Conservation (phyloP, 805 yeast genomes). For the Pichia eremophila region DNA sequence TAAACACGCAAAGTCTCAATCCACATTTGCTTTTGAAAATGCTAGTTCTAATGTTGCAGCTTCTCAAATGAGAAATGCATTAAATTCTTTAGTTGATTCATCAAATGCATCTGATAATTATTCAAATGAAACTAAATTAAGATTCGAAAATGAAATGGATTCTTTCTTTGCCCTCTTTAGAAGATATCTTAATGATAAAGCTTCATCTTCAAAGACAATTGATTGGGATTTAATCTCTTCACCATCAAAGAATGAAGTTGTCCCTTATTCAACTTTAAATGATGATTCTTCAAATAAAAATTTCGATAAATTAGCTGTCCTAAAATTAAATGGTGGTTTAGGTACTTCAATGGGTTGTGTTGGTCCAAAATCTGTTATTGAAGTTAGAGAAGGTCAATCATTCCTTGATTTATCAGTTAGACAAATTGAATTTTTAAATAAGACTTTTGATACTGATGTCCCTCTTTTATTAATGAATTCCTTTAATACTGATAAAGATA, state of each 20-base stretch:
- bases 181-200: constrained; percentile 84
- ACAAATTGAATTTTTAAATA: constrained; percentile 91
- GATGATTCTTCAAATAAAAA: constrained; percentile 30
- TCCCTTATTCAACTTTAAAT: constrained; percentile 52
- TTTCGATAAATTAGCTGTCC: constrained; percentile 81
- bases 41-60: constrained; percentile 94
- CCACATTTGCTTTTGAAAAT: constrained; percentile 86
- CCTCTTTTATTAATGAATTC: constrained; percentile 97
- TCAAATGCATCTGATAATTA: constrained; percentile 31
- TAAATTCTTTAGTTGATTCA: constrained; percentile 83
- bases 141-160: constrained; percentile 89
- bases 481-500: constrained; percentile 93
- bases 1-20: constrained; percentile 62
- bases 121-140: constrained; percentile 32
- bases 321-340: constrained; percentile 94
- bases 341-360: constrained; percentile 99
- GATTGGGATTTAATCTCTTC: constrained; percentile 96
- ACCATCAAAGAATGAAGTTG: constrained; percentile 84
- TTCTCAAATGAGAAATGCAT: constrained; percentile 93
- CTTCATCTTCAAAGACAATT: constrained; percentile 68
- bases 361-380: constrained; percentile 96
- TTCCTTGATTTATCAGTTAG: constrained; percentile 92
- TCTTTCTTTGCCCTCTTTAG: constrained; percentile 88
- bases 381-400: constrained; percentile 97
- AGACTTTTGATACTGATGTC: constrained; percentile 83